These are phyloP conservation scores for Flaveria bidentis DNA, from an alignment of 129 eudicot genomes.

Conservation along the genomic window DNA sequence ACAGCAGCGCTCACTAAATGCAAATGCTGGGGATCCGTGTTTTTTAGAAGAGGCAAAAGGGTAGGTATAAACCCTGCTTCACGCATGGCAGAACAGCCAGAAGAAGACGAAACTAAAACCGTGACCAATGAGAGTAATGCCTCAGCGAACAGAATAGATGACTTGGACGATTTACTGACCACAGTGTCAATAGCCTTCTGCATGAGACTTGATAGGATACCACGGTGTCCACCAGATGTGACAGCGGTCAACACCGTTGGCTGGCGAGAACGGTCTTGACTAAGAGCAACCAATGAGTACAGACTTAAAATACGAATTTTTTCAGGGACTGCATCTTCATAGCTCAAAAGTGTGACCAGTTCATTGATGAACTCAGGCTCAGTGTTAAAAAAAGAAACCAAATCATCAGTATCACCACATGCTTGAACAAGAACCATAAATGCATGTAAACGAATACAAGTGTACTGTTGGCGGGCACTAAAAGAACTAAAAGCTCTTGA, in stretches of 20 bases:
- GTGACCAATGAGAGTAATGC: slow-evolving; percentile 87
- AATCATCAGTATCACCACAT: slow-evolving; percentile 71
- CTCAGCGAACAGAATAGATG: slow-evolving; percentile 90
- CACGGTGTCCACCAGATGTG: slow-evolving; percentile 99
- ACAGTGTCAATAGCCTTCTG: slow-evolving; percentile 90
- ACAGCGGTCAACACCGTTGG: slow-evolving; percentile 90
- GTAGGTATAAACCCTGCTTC: slow-evolving; percentile 99
- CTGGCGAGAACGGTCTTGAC: slow-evolving; percentile 94
- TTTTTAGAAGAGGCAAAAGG: slow-evolving; percentile 89
- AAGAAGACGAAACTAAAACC: slow-evolving; percentile 87
- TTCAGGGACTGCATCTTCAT: slow-evolving; percentile 91
- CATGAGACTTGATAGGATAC: slow-evolving; percentile 96
- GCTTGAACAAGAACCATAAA: slow-evolving; percentile 92
- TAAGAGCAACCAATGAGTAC: slow-evolving; percentile 84
- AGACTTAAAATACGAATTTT: slow-evolving; percentile 72
- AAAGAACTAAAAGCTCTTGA: slow-evolving; percentile 84
- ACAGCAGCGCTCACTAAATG: slow-evolving; percentile 93
- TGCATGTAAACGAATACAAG: slow-evolving; percentile 88
- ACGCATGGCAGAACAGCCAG: slow-evolving; percentile 99
- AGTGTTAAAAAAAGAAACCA: slow-evolving; percentile 73
- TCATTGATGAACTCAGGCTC: slow-evolving; percentile 99
- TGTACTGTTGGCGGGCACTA: slow-evolving; percentile 73
- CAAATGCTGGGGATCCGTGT: slow-evolving; percentile 86
- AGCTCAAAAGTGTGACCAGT: slow-evolving; percentile 77
- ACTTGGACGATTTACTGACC: slow-evolving; percentile 67